Conservation (phyloP, 2,329 filamentous ascomycete genomes). For the Apiospora malaysiana region DNA sequence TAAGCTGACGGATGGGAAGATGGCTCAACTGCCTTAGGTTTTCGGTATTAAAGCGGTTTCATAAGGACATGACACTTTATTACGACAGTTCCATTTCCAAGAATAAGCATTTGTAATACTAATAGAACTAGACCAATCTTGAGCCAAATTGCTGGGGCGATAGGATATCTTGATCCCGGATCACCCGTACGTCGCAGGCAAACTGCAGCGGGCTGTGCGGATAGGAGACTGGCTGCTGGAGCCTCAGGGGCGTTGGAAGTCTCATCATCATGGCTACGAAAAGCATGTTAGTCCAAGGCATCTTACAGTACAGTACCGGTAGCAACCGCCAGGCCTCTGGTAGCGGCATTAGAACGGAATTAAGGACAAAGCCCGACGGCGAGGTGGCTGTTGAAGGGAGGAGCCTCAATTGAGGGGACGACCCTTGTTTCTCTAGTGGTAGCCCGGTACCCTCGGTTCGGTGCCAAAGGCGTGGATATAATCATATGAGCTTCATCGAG, state of each 20-base stretch:
- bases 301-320: neutral
- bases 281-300: neutral
- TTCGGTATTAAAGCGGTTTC: neutral
- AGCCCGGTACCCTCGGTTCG: neutral
- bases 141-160: neutral
- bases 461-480: neutral
- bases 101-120: neutral
- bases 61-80: neutral
- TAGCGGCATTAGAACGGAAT: neutral
- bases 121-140: neutral
- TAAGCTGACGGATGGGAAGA: neutral
- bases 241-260: neutral
- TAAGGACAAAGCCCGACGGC: neutral
- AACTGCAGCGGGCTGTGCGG: neutral
- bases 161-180: neutral
- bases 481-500: neutral
- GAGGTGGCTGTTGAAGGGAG: neutral
- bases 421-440: neutral
- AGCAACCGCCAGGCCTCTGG: neutral
- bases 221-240: neutral
- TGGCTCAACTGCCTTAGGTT: neutral
- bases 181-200: neutral
- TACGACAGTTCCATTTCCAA: neutral
- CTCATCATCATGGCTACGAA: neutral
- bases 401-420: neutral